These are phyloP conservation scores for Pisolithus tinctorius DNA, from an alignment of 768 basidiomycete genomes.

Conservation along the genomic window DNA sequence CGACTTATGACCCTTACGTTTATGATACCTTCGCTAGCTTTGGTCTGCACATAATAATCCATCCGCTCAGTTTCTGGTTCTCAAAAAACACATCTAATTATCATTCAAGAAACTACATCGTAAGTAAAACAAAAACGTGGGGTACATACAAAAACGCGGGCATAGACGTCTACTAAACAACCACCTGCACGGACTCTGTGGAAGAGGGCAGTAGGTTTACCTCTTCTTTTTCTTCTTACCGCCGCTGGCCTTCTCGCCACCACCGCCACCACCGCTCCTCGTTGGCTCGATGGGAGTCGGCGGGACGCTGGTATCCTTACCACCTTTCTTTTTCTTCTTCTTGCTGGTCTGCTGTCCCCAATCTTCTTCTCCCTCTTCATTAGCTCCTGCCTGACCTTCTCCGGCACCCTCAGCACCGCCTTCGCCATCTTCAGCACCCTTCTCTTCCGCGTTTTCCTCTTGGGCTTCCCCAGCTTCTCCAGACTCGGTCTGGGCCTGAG, in stretches of 20 bases:
- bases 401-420: background rate
- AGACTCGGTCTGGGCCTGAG: background rate
- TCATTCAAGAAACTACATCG: too few species aligned
- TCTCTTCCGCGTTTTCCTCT: background rate
- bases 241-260: background rate
- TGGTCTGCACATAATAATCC: too few species aligned
- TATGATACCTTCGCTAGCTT: background rate
- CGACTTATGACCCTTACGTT: constrained; percentile 2
- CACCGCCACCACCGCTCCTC: background rate
- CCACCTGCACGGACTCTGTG: background rate
- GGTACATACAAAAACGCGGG: background rate
- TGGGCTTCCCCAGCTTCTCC: constrained; percentile 5
- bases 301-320: background rate
- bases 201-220: background rate
- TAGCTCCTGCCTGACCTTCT: background rate
- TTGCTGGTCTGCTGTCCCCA: background rate
- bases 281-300: background rate
- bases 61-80: too few species aligned
- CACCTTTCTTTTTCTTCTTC: constrained; percentile 13
- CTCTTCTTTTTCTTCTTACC: constrained; percentile 9
- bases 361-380: background rate
- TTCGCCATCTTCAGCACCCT: constrained; percentile 1
- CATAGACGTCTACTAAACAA: background rate
- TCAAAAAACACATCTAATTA: too few species aligned
- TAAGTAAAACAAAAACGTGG: background rate